These are phyloP conservation scores for Glutinoglossum americanum DNA, from an alignment of 495 filamentous ascomycete genomes.

Conservation along the genomic window DNA sequence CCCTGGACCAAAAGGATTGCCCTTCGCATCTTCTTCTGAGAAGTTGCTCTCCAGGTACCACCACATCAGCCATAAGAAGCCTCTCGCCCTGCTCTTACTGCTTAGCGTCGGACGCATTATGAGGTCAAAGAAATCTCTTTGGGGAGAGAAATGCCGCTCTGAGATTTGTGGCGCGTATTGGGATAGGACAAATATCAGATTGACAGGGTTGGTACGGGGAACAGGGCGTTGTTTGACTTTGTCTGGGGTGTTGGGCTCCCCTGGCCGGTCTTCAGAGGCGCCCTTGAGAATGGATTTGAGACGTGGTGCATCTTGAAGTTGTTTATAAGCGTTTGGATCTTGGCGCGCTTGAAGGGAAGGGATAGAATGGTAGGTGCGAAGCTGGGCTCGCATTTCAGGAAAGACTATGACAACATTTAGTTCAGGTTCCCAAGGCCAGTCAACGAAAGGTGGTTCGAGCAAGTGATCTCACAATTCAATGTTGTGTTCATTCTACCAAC, in stretches of 20 bases:
- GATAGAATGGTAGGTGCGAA: conserved; percentile 95
- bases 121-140: conserved; percentile 83
- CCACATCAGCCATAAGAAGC: conserved; percentile 98
- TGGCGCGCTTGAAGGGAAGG: conserved; percentile 87
- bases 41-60: conserved; percentile 97
- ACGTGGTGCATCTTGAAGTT: conserved; percentile 87
- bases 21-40: conserved; percentile 51
- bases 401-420: conserved; percentile 43
- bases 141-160: conserved; percentile 71
- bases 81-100: conserved; percentile 62
- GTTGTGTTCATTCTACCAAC: conserved; percentile 98
- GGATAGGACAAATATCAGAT: conserved; percentile 86
- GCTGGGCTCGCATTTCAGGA: conserved; percentile 95
- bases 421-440: neutral
- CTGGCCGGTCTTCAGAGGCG: conserved; percentile 66
- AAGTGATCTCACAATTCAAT: conserved; percentile 54
- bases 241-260: conserved; percentile 67
- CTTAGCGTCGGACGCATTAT: conserved; percentile 75
- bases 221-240: conserved; percentile 44
- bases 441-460: neutral
- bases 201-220: conserved; percentile 90
- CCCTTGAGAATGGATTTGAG: conserved; percentile 96
- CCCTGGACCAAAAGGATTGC: conserved; percentile 80
- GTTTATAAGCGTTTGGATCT: conserved; percentile 91
- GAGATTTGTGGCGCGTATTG: conserved; percentile 81